Evolutionary conservation across 164 flowering plant genomes (phyloP).

Genomic region (Vitis amurensis): DNA sequence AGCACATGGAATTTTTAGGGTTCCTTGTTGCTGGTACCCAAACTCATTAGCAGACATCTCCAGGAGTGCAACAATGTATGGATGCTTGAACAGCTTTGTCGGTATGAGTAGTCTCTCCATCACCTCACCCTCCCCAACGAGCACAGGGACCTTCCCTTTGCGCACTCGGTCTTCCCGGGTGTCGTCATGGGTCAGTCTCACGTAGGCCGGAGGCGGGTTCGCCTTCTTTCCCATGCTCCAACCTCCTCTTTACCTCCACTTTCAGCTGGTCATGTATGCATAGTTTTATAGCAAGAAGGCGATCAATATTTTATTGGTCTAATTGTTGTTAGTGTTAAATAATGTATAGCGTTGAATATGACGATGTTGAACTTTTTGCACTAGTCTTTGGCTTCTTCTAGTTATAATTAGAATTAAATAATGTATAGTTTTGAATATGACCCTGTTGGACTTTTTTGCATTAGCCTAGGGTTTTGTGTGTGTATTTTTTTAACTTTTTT

Average conservation of each 20-base stretch:
- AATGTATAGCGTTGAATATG: too few relatives aligned
- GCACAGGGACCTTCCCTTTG: conserved; percentile 29
- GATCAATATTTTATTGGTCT: background rate
- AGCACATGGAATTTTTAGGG: conserved; percentile 21
- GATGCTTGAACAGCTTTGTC: conserved; percentile 25
- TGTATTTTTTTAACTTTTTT: too few relatives aligned
- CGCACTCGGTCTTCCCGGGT: background rate
- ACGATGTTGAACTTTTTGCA: too few relatives aligned
- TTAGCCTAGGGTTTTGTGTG: background rate
- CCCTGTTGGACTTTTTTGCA: background rate
- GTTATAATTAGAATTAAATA: background rate
- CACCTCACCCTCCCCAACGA: conserved; percentile 21
- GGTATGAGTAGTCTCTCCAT: conserved; percentile 25
- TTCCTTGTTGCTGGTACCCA: conserved; percentile 25
- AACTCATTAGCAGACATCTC: conserved; percentile 28
- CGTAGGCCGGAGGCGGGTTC: background rate
- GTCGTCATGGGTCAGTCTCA: background rate
- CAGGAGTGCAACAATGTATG: conserved; percentile 22
- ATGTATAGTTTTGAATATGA: background rate
- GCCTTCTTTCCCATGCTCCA: background rate
- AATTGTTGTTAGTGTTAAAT: too few relatives aligned
- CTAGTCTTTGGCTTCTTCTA: background rate
- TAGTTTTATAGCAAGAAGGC: background rate
- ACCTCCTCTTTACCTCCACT: background rate
- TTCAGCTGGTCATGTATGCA: background rate